phyloP scores from a whole-genome alignment of 2,329 filamentous ascomycete genomes.

The Trichoderma lentiforme region DNA sequence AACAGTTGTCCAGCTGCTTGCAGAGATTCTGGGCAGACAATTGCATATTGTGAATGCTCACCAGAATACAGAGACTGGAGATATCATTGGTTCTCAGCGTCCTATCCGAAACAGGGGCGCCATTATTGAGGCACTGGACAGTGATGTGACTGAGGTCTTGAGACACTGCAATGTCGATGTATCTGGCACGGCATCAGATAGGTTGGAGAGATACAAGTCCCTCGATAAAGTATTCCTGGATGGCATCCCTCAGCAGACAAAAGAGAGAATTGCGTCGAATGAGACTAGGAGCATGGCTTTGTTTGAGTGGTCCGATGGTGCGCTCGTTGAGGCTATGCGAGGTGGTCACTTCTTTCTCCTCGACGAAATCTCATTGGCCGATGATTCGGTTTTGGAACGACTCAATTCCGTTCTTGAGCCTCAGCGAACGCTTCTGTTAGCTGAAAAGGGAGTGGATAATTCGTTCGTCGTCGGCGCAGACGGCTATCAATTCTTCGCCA shows the following conservation, averaged over 20 bases:
- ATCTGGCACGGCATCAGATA: conserved; percentile 47
- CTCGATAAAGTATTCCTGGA: conserved; percentile 46
- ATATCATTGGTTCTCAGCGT: conserved; percentile 91
- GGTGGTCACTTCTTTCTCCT: conserved; percentile 86
- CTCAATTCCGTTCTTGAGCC: conserved; percentile 96
- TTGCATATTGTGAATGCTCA: conserved; percentile 94
- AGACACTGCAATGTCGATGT: conserved; percentile 38
- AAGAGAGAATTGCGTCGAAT: conserved; percentile 45
- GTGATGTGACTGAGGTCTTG: conserved; percentile 55
- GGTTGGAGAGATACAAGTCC: conserved; percentile 55
- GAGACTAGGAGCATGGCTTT: conserved; percentile 71
- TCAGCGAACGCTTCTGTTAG: conserved; percentile 78
- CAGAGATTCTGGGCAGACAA: conserved; percentile 71
- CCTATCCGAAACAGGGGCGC: conserved; percentile 81
- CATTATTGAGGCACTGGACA: conserved; percentile 62
- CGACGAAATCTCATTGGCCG: conserved; percentile 95
- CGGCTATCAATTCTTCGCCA: conserved; percentile 93
- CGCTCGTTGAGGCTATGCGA: conserved; percentile 90
- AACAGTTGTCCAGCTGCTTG: conserved; percentile 88
- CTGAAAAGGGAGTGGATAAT: conserved; percentile 86
- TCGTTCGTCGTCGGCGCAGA: conserved; percentile 71
- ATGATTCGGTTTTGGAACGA: conserved; percentile 93
- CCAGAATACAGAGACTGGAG: conserved; percentile 95
- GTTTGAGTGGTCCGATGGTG: conserved; percentile 96
- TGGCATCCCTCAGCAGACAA: conserved; percentile 47